Evolutionary conservation across 2,329 filamentous ascomycete genomes (phyloP).

Genomic region (Clathrospora elynae): DNA sequence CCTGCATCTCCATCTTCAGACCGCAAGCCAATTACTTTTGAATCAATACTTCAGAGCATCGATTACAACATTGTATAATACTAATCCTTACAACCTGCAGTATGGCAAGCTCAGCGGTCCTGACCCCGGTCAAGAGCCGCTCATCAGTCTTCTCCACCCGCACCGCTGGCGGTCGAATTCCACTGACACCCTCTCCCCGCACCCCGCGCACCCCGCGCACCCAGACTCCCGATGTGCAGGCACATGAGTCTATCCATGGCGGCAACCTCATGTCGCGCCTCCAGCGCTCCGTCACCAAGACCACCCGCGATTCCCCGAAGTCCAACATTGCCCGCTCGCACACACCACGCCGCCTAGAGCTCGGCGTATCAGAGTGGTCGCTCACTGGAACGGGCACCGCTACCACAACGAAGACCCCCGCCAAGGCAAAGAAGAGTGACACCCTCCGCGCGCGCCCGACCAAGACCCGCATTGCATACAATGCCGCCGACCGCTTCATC

Average conservation of each 20-base stretch:
- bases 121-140: slow-evolving; percentile 94
- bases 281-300: slow-evolving; percentile 69
- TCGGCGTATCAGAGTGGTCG: slow-evolving; percentile 90
- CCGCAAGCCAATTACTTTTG: slow-evolving; percentile 31
- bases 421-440: slow-evolving; percentile 48
- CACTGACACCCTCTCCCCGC: slow-evolving; percentile 87
- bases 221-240: slow-evolving; percentile 52
- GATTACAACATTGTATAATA: slow-evolving; percentile 48
- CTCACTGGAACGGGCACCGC: slow-evolving; percentile 76
- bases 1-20: slow-evolving; percentile 23
- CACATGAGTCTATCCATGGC: slow-evolving; percentile 71
- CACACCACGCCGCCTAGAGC: slow-evolving; percentile 82
- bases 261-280: slow-evolving; percentile 80
- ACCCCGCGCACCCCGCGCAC: slow-evolving; percentile 62
- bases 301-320: slow-evolving; percentile 84
- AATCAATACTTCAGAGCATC: slow-evolving; percentile 50
- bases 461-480: slow-evolving; percentile 56
- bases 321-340: slow-evolving; percentile 83
- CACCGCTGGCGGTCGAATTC: slow-evolving; percentile 92
- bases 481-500: slow-evolving; percentile 90
- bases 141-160: slow-evolving; percentile 88
- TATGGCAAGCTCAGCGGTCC: slow-evolving; percentile 84
- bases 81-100: slow-evolving; percentile 44
- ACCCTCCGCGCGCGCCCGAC: slow-evolving; percentile 41
- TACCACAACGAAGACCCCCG: slow-evolving; percentile 53